Base-by-base conservation (phyloP, 177 flowering plant genomes). In the Telopea speciosissima region DNA sequence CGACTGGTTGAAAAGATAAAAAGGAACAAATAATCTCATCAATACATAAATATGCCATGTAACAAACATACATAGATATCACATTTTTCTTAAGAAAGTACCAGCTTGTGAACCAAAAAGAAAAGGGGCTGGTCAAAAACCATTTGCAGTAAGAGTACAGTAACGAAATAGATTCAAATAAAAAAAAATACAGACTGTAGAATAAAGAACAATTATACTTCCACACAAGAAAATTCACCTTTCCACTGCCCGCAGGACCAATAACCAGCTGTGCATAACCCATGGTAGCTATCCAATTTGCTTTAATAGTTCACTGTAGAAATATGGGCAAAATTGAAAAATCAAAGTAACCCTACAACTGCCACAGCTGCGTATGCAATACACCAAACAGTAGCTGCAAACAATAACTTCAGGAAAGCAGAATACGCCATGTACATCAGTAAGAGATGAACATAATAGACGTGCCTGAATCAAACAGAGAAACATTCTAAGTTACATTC, bases 221-320 rank as follows among this genome's bases (percentile, higher is more conserved):
- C 8, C 40, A 36, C 40, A 36, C 40, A 36, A 36, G 40, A 36
- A 36, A 36, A 36, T 70, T 79, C 69, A 91, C 98, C 96, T 93
- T 95, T 62, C 99, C 98, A 75, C 96, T 91, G 74, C 98, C 98
- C 0, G 97, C 98, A 67, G 99, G 97, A 65, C 98, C 97, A 72
- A 91, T 93, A 67, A 95, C 98, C 10, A 93, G 85, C 65, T 95
- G 99, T 24, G 99, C 99, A 60, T 81, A 95, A 31, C 97, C 97
- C 99, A 93, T 94, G 58, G 52, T 76, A 42, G 56, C 66, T 62
- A 59, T 33, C 45, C 14, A 42, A 65, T 31, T 42, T 44, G 72
- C 67, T 70, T 65, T 67, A 75, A 62, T 42, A 65, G 67, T 40
- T 75, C 52, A 77, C n/a, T 66, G 73, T n/a, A 61, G 76, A 66